phyloP scores from a whole-genome alignment of 169 alveolate genomes.

The Nephromyces sp. region DNA sequence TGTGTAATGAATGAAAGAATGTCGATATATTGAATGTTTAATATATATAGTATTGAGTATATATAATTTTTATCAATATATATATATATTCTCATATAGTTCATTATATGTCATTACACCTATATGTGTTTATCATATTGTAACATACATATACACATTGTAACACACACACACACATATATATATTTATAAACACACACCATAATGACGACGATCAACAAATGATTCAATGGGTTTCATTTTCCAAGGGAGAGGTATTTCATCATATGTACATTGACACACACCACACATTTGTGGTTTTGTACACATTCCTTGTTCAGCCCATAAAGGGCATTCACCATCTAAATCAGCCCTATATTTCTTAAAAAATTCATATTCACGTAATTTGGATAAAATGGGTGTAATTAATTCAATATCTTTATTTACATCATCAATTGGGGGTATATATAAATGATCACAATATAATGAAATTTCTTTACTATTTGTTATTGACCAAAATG shows the following conservation, averaged over 20 bases:
- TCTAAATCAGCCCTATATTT: neutral
- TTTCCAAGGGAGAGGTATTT: conserved; percentile 1
- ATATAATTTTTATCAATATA: no score
- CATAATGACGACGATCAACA: conserved; percentile 1
- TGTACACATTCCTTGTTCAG: conserved; percentile 2
- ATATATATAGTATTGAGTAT: no score
- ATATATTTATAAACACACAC: no score
- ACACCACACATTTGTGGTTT: neutral
- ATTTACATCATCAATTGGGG: neutral
- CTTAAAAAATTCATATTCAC: neutral
- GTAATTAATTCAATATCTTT: neutral
- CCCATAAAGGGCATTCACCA: conserved; percentile 6
- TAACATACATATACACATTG: no score
- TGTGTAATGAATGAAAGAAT: no score
- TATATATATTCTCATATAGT: no score
- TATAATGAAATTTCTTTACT: neutral
- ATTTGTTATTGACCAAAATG: neutral
- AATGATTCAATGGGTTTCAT: conserved; percentile 2
- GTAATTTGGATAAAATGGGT: neutral
- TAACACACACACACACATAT: no score
- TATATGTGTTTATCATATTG: no score
- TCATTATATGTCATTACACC: no score
- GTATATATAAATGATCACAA: neutral
- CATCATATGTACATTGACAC: conserved; percentile 3
- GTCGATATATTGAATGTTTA: no score